Evolutionary conservation across 768 basidiomycete genomes (phyloP).

Genomic region (Boletus eberwhitei): DNA sequence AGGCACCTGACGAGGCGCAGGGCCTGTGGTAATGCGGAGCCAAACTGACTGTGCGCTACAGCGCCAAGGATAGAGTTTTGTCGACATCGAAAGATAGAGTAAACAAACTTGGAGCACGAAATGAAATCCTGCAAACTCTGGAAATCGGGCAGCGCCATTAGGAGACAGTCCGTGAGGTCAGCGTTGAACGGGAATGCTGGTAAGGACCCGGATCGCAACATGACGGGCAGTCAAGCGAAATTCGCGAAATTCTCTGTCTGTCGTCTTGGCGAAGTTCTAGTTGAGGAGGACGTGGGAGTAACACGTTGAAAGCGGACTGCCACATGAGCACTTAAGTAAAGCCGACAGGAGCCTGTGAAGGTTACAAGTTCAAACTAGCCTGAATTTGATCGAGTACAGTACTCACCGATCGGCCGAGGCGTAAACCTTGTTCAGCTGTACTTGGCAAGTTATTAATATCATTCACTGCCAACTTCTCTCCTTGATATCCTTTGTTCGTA

Average conservation of each 20-base stretch:
- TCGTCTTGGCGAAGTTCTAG: background rate
- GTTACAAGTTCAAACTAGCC: no score
- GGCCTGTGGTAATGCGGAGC: conserved; percentile 32
- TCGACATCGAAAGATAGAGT: conserved; percentile 28
- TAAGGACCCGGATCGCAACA: background rate
- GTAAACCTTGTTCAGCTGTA: background rate
- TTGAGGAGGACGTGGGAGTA: background rate
- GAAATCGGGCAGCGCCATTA: conserved; percentile 30
- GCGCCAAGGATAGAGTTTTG: conserved; percentile 31
- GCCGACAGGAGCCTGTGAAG: background rate
- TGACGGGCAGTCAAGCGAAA: background rate
- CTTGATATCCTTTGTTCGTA: background rate
- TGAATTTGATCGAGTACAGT: background rate
- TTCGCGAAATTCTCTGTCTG: background rate
- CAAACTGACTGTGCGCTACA: conserved; percentile 29
- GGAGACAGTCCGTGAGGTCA: conserved; percentile 33
- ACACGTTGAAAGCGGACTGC: background rate
- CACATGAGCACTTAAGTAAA: background rate
- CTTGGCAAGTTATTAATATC: no score
- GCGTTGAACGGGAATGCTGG: conserved; percentile 9
- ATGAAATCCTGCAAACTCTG: conserved; percentile 24
- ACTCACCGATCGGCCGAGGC: background rate
- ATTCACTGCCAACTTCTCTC: no score
- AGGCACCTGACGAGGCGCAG: conserved; percentile 24
- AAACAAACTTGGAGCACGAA: conserved; percentile 30